Conservation (phyloP, 495 filamentous ascomycete species). For the Talaromyces thailandensis region DNA sequence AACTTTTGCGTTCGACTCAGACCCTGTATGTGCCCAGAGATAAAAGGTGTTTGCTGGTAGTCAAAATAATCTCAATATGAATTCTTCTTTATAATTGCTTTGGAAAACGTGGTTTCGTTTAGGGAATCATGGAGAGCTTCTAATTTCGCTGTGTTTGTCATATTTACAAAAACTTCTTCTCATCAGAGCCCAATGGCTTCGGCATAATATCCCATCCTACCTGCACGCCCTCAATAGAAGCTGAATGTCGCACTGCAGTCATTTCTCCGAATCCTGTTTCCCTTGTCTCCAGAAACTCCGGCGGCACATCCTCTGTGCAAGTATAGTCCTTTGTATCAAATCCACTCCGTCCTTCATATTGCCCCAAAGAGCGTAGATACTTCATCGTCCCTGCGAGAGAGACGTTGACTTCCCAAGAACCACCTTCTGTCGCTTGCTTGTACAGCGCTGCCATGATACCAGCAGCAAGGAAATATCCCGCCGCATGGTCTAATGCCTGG, state of each 20-base stretch:
- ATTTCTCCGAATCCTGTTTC: conserved; percentile 16
- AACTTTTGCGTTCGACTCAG: too few species aligned
- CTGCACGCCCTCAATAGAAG: conserved; percentile 14
- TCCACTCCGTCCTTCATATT: conserved; percentile 10
- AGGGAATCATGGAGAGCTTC: not conserved
- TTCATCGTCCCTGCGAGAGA: conserved; percentile 24
- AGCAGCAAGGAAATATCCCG: conserved; percentile 45
- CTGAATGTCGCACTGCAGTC: conserved; percentile 15
- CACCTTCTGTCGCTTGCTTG: conserved; percentile 43
- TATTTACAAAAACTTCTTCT: conserved; percentile 8
- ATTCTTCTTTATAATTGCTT: too few species aligned
- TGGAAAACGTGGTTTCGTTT: too few species aligned
- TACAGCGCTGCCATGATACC: conserved; percentile 46
- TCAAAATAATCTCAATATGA: too few species aligned
- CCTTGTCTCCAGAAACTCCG: conserved; percentile 13
- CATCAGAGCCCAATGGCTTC: conserved; percentile 14
- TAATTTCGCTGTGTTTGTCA: not conserved
- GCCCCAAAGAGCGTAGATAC: conserved; percentile 17
- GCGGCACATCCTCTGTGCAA: conserved; percentile 9
- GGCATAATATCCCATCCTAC: conserved; percentile 22
- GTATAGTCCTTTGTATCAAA: conserved; percentile 12
- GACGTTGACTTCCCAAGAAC: conserved; percentile 48
- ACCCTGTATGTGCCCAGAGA: too few species aligned
- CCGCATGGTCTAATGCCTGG: conserved; percentile 51
- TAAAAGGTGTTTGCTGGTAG: too few species aligned